A percentile compares a stretch with the other conserved stretches of the same genome.
These are phyloP conservation scores for Metschnikowia colocasiae DNA, from an alignment of 805 yeast species.

Conservation along the genomic window DNA sequence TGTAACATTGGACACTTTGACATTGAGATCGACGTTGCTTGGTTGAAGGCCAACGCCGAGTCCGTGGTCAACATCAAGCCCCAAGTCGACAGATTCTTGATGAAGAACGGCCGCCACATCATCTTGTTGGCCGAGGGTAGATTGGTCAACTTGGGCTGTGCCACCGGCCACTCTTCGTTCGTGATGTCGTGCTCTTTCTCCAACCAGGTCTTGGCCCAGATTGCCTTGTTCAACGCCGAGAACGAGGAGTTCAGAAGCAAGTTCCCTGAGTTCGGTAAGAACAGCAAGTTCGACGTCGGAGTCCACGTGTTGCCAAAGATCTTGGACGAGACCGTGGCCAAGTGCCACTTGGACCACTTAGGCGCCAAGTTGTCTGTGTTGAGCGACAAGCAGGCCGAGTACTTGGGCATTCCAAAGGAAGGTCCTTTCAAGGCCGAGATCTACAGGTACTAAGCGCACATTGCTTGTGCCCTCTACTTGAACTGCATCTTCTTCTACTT, in stretches of 20 bases:
- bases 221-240: constrained; percentile 70
- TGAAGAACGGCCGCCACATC: constrained; percentile 86
- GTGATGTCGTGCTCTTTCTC: constrained; percentile 99
- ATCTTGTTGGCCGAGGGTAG: constrained; percentile 98
- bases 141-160: constrained; percentile 98
- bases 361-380: constrained; percentile 83
- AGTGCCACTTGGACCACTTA: constrained; percentile 90
- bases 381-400: constrained; percentile 80
- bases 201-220: constrained; percentile 98
- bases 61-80: constrained; percentile 97
- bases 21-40: constrained; percentile 98
- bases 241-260: constrained; percentile 75
- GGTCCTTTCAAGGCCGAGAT: constrained; percentile 98
- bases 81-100: constrained; percentile 95
- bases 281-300: constrained; percentile 86
- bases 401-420: constrained; percentile 83
- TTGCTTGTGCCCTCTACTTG: constrained; percentile 8
- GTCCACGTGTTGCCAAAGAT: constrained; percentile 97
- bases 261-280: constrained; percentile 86
- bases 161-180: constrained; percentile 98
- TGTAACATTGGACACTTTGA: constrained; percentile 99
- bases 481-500: constrained; percentile 18
- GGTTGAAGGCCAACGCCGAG: constrained; percentile 92
- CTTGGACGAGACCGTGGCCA: constrained; percentile 97
- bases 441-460: constrained; percentile 80